phyloP scores from a whole-genome alignment of 2,329 filamentous ascomycete species.

The Myrmaecium sp. region DNA sequence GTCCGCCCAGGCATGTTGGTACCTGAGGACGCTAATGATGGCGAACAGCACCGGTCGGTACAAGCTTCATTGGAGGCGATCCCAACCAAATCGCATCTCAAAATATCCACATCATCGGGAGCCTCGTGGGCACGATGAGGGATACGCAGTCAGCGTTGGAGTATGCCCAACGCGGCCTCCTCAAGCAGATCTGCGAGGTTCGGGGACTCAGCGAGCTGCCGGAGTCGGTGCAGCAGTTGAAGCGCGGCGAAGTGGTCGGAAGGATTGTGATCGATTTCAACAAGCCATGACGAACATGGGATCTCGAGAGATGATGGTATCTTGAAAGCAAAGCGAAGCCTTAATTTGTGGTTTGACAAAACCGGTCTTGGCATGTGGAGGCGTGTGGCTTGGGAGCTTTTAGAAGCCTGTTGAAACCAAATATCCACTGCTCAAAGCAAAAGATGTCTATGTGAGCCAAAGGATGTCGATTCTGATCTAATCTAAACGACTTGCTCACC shows the following conservation, averaged over 20 bases:
- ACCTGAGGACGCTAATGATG: conserved; percentile 3
- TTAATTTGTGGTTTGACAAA: too few species aligned
- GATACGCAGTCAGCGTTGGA: conserved; percentile 30
- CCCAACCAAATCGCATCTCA: conserved; percentile 18
- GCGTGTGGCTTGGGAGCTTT: too few species aligned
- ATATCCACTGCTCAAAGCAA: too few species aligned
- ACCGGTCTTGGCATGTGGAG: too few species aligned
- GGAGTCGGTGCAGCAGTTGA: conserved; percentile 34
- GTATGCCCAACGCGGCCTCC: conserved; percentile 32
- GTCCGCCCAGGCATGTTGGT: conserved; percentile 1
- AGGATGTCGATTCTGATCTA: too few species aligned
- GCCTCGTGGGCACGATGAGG: conserved; percentile 29
- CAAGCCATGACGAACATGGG: conserved; percentile 15
- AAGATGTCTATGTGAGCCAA: too few species aligned
- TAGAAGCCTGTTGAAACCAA: too few species aligned
- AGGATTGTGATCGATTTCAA: conserved; percentile 39
- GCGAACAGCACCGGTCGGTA: conserved; percentile 12
- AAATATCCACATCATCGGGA: conserved; percentile 18
- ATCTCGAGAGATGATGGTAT: too few species aligned
- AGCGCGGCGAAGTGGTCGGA: conserved; percentile 33
- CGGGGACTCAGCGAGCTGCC: conserved; percentile 29
- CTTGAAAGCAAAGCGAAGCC: too few species aligned
- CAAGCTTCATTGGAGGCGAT: conserved; percentile 16
- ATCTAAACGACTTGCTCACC: too few species aligned
- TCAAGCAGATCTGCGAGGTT: conserved; percentile 34